Percentiles rank a stretch among this genome's conserved stretches.
phyloP scores from a whole-genome alignment of 129 eudicot genomes.

The Lactuca saligna region DNA sequence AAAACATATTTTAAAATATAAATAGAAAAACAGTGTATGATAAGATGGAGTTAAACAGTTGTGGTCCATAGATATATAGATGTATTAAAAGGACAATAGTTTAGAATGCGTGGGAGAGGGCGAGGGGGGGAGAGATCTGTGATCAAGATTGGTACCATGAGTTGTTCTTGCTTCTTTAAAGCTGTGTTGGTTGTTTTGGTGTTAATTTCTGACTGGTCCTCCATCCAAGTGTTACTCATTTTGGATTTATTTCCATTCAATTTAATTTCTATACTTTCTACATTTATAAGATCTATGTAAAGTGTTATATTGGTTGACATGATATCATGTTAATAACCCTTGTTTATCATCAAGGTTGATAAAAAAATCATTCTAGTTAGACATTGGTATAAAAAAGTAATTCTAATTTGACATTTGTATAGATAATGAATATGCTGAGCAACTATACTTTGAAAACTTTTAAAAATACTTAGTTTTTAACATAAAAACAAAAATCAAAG shows the following conservation, averaged over 20 bases:
- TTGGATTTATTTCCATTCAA: not conserved
- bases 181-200: conserved; percentile 8
- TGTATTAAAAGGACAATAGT: conserved; percentile 1
- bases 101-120: not conserved
- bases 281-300: too few species aligned
- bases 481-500: too few species aligned
- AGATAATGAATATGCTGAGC: too few species aligned
- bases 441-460: too few species aligned
- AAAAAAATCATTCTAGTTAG: too few species aligned
- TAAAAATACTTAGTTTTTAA: too few species aligned
- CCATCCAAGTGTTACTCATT: not conserved
- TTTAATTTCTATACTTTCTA: not conserved
- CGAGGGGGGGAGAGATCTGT: not conserved
- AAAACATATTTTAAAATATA: too few species aligned
- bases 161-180: conserved; percentile 13
- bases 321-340: too few species aligned
- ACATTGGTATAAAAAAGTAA: too few species aligned
- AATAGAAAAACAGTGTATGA: not conserved
- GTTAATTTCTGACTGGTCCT: conserved; percentile 6
- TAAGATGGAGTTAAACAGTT: not conserved
- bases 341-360: too few species aligned
- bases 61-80: conserved; percentile 4
- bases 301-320: too few species aligned
- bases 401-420: too few species aligned
- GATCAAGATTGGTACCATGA: conserved; percentile 2